Conservation (phyloP, 257 asterid genomes). For the Petunia secreta region DNA sequence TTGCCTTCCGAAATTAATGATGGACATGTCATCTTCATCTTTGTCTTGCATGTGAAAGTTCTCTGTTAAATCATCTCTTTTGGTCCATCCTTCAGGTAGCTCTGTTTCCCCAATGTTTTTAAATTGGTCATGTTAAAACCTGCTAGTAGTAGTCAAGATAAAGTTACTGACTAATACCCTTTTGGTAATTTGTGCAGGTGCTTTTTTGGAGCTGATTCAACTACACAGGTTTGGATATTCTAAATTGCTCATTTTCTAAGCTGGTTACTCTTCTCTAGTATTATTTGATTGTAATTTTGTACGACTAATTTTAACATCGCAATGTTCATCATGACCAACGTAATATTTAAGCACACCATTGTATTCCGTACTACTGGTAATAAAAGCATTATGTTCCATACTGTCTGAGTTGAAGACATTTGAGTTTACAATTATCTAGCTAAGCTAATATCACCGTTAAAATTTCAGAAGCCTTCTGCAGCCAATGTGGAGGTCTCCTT, state of each 20-base stretch:
- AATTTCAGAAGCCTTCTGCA: conserved; percentile 64
- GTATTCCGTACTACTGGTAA: not conserved
- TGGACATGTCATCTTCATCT: too few relatives aligned
- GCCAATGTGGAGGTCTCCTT: conserved; percentile 59
- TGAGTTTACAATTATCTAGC: not conserved
- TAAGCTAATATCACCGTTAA: conserved; percentile 19
- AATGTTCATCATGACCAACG: conserved; percentile 21
- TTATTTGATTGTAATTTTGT: conserved; percentile 15
- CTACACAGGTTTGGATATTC: conserved; percentile 60
- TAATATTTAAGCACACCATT: conserved; percentile 9
- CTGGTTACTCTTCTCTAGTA: conserved; percentile 22
- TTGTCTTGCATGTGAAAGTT: too few relatives aligned
- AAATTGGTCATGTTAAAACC: conserved; percentile 16
- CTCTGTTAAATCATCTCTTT: too few relatives aligned
- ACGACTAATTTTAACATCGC: not conserved
- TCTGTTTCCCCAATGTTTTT: not conserved
- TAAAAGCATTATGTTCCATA: conserved; percentile 2
- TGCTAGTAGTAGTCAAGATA: conserved; percentile 2
- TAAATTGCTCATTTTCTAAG: conserved; percentile 1
- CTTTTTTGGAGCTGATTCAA: conserved; percentile 67
- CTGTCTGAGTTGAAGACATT: conserved; percentile 13
- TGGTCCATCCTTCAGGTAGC: too few relatives aligned
- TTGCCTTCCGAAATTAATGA: too few relatives aligned
- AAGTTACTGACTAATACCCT: conserved; percentile 13
- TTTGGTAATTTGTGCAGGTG: conserved; percentile 44